phyloP scores from a whole-genome alignment of 805 yeast species.

The Clavispora phyllophila region DNA sequence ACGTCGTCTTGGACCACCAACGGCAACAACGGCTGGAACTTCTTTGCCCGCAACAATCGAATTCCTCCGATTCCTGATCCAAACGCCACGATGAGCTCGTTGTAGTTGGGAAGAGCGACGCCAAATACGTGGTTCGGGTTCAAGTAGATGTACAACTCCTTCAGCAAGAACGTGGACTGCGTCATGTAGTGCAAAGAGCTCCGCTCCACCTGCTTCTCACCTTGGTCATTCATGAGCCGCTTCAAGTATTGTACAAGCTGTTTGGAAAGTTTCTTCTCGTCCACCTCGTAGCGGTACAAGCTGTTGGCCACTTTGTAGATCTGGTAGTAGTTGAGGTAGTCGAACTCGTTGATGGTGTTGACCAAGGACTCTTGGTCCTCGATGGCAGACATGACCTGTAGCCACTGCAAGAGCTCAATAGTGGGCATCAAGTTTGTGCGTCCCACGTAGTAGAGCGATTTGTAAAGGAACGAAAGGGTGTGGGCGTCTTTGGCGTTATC shows the following conservation, averaged over 20 bases:
- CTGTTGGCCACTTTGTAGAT: conserved; percentile 59
- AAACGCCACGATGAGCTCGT: conserved; percentile 69
- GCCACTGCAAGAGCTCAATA: conserved; percentile 80
- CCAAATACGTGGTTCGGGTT: conserved; percentile 52
- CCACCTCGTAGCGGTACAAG: conserved; percentile 78
- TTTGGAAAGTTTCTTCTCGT: conserved; percentile 62
- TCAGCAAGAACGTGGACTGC: conserved; percentile 33
- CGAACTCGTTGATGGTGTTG: conserved; percentile 48
- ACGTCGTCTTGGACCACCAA: conserved; percentile 63
- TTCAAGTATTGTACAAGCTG: conserved; percentile 24
- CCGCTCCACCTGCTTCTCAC: conserved; percentile 28
- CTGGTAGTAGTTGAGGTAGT: conserved; percentile 61
- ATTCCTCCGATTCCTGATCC: conserved; percentile 72
- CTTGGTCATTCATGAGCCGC: conserved; percentile 31
- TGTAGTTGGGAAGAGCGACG: conserved; percentile 63
- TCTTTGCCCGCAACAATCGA: conserved; percentile 45
- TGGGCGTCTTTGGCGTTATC: conserved; percentile 32
- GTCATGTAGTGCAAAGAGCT: conserved; percentile 34
- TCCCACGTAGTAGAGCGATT: conserved; percentile 60
- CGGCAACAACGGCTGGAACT: conserved; percentile 71
- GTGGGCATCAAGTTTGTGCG: conserved; percentile 65
- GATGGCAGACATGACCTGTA: conserved; percentile 76
- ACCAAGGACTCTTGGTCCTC: conserved; percentile 59
- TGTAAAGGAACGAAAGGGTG: conserved; percentile 57
- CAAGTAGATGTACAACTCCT: conserved; percentile 41